These are phyloP conservation scores for Rhizopus arrhizus DNA, from an alignment of 371 early-diverging fungal species.

Conservation along the genomic window DNA sequence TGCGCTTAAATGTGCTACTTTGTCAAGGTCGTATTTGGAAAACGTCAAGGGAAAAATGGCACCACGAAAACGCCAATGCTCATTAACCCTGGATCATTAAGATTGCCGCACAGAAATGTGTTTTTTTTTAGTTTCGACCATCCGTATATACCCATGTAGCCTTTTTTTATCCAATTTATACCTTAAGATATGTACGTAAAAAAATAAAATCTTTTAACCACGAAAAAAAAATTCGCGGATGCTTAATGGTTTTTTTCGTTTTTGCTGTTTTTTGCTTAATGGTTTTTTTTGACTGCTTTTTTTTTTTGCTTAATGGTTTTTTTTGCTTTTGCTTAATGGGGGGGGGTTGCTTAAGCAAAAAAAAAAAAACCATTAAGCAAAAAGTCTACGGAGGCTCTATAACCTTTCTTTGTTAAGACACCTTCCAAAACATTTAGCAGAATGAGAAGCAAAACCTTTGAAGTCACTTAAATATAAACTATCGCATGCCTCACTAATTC, in stretches of 20 bases:
- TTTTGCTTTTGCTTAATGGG: neutral
- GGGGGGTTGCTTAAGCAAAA: neutral
- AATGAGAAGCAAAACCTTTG: neutral
- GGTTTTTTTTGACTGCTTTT: too few relatives aligned
- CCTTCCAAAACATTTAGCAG: constrained; percentile 2
- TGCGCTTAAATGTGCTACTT: constrained; percentile 13
- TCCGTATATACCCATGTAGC: constrained; percentile 1
- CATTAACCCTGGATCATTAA: constrained; percentile 16
- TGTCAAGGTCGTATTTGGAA: too few relatives aligned
- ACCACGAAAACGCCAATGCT: constrained; percentile 13
- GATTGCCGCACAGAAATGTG: constrained; percentile 14
- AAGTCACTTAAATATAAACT: too few relatives aligned
- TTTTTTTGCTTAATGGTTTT: neutral
- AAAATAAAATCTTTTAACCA: neutral
- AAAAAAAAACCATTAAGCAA: neutral
- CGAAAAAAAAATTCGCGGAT: constrained; percentile 9
- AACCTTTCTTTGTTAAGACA: constrained; percentile 4
- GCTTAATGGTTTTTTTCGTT: constrained; percentile 8
- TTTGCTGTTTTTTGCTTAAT: constrained; percentile 1
- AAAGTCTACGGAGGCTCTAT: constrained; percentile 3
- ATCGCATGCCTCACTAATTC: constrained; percentile 2
- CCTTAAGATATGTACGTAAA: constrained; percentile 7
- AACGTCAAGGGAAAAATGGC: constrained; percentile 16
- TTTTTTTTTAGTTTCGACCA: constrained; percentile 11
- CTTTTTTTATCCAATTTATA: neutral